Percentiles rank a stretch among this genome's conserved stretches.
Conservation (phyloP, 2,329 filamentous ascomycete genomes). For the Fusarium chaquense region DNA sequence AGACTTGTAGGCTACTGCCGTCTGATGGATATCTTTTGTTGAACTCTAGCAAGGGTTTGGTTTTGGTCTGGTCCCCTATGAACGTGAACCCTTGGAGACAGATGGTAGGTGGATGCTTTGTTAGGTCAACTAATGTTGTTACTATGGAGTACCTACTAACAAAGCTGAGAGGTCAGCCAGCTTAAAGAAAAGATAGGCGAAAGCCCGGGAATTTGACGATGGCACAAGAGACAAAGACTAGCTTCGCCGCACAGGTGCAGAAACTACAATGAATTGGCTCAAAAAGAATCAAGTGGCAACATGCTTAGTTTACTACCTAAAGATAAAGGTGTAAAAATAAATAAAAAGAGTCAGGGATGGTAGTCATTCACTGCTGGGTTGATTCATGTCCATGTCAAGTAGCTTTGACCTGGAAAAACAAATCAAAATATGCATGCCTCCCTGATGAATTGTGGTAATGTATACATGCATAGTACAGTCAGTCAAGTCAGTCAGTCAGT, state of each 20-base stretch:
- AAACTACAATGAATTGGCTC: constrained; percentile 6
- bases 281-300: neutral
- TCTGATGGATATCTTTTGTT: constrained; percentile 17
- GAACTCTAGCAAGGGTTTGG: constrained; percentile 10
- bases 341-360: neutral
- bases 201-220: constrained; percentile 1
- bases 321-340: neutral
- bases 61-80: neutral
- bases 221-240: neutral
- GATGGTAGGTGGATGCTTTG: neutral
- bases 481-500: too few relatives aligned
- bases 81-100: constrained; percentile 4
- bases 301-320: neutral
- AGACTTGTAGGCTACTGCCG: constrained; percentile 7
- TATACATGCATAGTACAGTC: too few relatives aligned
- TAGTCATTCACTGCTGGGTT: constrained; percentile 11
- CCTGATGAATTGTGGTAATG: too few relatives aligned
- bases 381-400: constrained; percentile 44
- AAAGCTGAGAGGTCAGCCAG: constrained; percentile 29
- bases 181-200: neutral
- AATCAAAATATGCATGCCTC: constrained; percentile 16
- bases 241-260: constrained; percentile 22
- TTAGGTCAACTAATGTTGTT: neutral
- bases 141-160: constrained; percentile 14
- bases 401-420: constrained; percentile 2